Evolutionary conservation across 768 basidiomycete genomes (phyloP), one percentile per base, ranked within the genome.

Genomic region (Hebeloma cylindrosporum): DNA sequence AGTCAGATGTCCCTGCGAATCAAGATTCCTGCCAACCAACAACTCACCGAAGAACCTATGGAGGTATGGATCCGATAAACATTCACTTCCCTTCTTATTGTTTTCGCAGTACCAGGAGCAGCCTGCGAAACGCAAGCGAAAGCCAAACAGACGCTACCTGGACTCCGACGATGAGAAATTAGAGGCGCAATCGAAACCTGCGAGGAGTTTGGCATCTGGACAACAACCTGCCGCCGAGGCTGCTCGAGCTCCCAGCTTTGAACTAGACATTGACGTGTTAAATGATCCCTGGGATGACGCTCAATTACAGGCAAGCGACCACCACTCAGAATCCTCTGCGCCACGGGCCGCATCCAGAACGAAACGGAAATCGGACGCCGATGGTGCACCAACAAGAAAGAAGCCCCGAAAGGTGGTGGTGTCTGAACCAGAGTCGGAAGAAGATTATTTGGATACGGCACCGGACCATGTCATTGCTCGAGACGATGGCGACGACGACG

Each of bases 271-370:
- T 22, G 51, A 50, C 28, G 22, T 52, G 27, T 1, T 60, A 20
- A 58, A 60, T 27, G 60, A 65, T 25, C 51, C 55, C 18, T 63
- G 53, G 13, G 69, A 65, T 16, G 64, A 64, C 3, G 60, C 61
- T 8, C 54, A 61, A 16, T 57, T 57, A 32, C 52, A 55, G 5
- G 31, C 45, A 0, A 52, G 58, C 23, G 50, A 52, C 47, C 45
- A 47, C 27, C 47, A 28, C 22, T 47, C 55, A 11, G 47, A 50
- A 20, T 31, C 33, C 33, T 46, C 46, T 4, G 23, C 29, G 10
- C 41, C 40, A 22, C 33, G 21, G 29, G 46, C 28, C 21, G 33
- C 16, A 4, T 28, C 32, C 7, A 53, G 43, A 47, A 26, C 34
- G 13, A 55, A 49, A 17, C 31, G 43, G 8, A 53, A 54, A 35